phyloP scores from a whole-genome alignment of 441 rosid species.

The Macaranga tanarius region DNA sequence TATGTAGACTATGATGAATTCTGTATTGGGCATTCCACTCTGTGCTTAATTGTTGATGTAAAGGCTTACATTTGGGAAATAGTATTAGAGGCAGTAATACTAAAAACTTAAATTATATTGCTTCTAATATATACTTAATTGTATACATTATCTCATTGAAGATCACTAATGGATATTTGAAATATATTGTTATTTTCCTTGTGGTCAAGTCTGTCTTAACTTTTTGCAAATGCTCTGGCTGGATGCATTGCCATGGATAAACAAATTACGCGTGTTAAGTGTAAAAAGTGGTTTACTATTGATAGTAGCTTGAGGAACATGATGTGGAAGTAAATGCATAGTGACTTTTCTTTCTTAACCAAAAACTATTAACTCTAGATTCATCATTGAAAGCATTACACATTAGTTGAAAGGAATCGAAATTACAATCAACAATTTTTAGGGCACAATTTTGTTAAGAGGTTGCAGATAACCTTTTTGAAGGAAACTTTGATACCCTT shows the following conservation, averaged over 20 bases:
- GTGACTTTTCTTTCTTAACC: neutral
- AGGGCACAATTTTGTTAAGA: neutral
- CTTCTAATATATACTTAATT: too few relatives aligned
- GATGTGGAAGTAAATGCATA: neutral
- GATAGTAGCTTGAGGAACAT: neutral
- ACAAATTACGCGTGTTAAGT: too few relatives aligned
- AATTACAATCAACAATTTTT: neutral
- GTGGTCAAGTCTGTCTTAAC: neutral
- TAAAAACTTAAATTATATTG: neutral
- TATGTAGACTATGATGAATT: neutral
- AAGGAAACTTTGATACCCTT: too few relatives aligned
- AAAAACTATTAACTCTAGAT: neutral
- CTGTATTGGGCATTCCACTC: neutral
- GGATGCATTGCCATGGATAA: neutral
- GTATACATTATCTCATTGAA: neutral
- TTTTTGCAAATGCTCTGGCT: neutral
- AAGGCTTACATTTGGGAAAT: neutral
- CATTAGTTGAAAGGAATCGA: neutral
- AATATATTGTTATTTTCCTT: neutral
- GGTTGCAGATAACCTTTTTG: neutral
- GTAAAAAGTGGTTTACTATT: neutral
- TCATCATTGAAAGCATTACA: neutral
- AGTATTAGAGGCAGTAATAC: neutral
- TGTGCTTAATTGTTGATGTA: neutral
- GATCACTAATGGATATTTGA: neutral